Conservation (phyloP, 169 alveolate genomes). For the Plasmodium fragile region DNA sequence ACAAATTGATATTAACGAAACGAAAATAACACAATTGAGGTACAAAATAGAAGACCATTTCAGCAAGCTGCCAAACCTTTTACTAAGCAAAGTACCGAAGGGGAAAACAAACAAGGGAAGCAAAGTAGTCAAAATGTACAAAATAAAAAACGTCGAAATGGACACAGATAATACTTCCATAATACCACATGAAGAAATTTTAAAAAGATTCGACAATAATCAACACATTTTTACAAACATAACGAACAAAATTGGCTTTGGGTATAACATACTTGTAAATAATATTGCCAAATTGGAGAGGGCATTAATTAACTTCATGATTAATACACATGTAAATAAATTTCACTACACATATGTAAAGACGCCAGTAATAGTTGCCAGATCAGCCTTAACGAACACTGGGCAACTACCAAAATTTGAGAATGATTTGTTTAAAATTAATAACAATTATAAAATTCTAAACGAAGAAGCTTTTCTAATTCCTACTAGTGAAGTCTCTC, state of each 20-base stretch:
- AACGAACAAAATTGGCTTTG: constrained; percentile 76
- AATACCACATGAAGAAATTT: constrained; percentile 63
- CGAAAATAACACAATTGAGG: constrained; percentile 29
- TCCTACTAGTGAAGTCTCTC: constrained; percentile 87
- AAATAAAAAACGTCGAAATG: constrained; percentile 14
- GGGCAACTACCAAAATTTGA: constrained; percentile 87
- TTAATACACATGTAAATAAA: constrained; percentile 79
- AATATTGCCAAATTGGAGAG: constrained; percentile 78
- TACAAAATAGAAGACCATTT: constrained; percentile 37
- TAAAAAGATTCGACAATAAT: constrained; percentile 63
- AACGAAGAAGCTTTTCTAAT: constrained; percentile 85
- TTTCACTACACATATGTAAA: constrained; percentile 81
- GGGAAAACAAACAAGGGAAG: constrained; percentile 4
- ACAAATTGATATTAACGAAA: constrained; percentile 18
- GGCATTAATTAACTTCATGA: constrained; percentile 82
- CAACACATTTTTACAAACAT: constrained; percentile 38
- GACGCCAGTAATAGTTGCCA: constrained; percentile 80
- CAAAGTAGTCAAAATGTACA: constrained; percentile 59
- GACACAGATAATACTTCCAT: not conserved
- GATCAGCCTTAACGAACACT: constrained; percentile 77
- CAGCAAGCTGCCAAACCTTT: constrained; percentile 41
- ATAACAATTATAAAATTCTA: constrained; percentile 74
- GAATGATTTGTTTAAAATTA: constrained; percentile 82
- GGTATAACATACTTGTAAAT: constrained; percentile 69
- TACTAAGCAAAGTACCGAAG: constrained; percentile 58